A percentile compares a stretch with the other conserved stretches of the same genome.
Evolutionary conservation across 139 green algal genomes (phyloP).

Genomic region (Gonium pectorale): DNA sequence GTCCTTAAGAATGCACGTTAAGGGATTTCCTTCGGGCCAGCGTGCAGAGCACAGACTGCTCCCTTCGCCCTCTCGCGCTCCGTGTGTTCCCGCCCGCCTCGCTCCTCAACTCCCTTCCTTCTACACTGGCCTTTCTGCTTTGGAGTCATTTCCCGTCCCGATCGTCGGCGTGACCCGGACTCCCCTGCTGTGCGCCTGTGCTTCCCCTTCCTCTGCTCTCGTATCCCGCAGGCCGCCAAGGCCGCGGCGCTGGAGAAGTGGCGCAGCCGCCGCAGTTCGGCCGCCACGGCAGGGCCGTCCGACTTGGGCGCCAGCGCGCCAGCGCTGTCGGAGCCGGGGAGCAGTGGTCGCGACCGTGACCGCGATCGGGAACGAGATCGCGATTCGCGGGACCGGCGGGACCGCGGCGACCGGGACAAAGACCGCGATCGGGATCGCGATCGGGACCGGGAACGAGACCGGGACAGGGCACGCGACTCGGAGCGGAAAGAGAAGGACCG

Average conservation of each 20-base stretch:
- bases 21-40: too few relatives aligned
- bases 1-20: too few relatives aligned
- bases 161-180: too few relatives aligned
- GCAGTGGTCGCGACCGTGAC: conserved; percentile 9
- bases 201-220: background rate
- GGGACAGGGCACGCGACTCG: conserved; percentile 23
- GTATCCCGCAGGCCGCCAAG: conserved; percentile 27
- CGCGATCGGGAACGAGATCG: conserved; percentile 19
- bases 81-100: too few relatives aligned
- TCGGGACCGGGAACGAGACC: conserved; percentile 25
- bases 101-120: too few relatives aligned
- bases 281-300: background rate
- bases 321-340: conserved; percentile 35
- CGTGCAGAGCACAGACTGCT: too few relatives aligned
- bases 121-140: too few relatives aligned
- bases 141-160: too few relatives aligned
- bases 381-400: conserved; percentile 34
- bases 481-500: conserved; percentile 34
- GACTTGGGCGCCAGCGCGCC: background rate
- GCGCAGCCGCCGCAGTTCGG: background rate
- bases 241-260: conserved; percentile 31
- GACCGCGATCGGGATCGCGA: conserved; percentile 28
- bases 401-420: conserved; percentile 24
- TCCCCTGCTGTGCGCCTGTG: too few relatives aligned
- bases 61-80: too few relatives aligned